Evolutionary conservation across 2,329 filamentous ascomycete genomes (phyloP).

Genomic region (Lecanosticta acicola): DNA sequence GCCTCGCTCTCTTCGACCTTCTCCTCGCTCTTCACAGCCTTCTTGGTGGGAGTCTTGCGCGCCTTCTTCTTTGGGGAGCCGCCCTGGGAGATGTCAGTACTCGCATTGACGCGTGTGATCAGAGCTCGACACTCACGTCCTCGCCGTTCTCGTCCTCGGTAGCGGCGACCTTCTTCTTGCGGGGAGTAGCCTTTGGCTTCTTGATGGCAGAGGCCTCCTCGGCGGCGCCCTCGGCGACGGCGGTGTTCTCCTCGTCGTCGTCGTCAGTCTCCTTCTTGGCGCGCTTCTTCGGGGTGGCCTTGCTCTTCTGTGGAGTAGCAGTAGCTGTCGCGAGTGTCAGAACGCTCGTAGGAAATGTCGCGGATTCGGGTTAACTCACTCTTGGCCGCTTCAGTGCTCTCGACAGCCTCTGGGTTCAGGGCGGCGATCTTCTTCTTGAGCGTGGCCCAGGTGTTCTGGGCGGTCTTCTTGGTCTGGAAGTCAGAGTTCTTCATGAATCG

Average conservation of each 20-base stretch:
- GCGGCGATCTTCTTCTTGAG: slow-evolving; percentile 32
- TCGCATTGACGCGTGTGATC: no score
- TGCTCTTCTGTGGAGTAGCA: slow-evolving; percentile 13
- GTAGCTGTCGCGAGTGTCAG: neutral
- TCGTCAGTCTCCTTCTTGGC: slow-evolving; percentile 23
- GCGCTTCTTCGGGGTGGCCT: slow-evolving; percentile 27
- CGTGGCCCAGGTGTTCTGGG: slow-evolving; percentile 31
- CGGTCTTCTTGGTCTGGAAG: slow-evolving; percentile 31
- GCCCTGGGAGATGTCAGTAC: neutral
- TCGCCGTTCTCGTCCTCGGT: slow-evolving; percentile 21
- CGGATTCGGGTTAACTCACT: no score
- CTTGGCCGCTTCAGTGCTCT: neutral
- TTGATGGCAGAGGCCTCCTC: slow-evolving; percentile 11
- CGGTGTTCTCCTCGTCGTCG: slow-evolving; percentile 5
- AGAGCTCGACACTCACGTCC: slow-evolving; percentile 6
- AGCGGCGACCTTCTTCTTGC: slow-evolving; percentile 19
- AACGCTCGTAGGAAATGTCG: no score
- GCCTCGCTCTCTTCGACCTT: slow-evolving; percentile 1
- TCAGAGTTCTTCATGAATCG: slow-evolving; percentile 23
- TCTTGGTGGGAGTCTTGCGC: slow-evolving; percentile 22
- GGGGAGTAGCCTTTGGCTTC: slow-evolving; percentile 21
- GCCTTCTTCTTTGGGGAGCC: slow-evolving; percentile 1
- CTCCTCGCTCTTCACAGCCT: slow-evolving; percentile 4
- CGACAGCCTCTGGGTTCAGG: slow-evolving; percentile 12
- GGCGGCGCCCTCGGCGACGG: slow-evolving; percentile 10